These are phyloP conservation scores for Annona squamosa DNA, from an alignment of 164 flowering plant genomes.

Conservation along the genomic window DNA sequence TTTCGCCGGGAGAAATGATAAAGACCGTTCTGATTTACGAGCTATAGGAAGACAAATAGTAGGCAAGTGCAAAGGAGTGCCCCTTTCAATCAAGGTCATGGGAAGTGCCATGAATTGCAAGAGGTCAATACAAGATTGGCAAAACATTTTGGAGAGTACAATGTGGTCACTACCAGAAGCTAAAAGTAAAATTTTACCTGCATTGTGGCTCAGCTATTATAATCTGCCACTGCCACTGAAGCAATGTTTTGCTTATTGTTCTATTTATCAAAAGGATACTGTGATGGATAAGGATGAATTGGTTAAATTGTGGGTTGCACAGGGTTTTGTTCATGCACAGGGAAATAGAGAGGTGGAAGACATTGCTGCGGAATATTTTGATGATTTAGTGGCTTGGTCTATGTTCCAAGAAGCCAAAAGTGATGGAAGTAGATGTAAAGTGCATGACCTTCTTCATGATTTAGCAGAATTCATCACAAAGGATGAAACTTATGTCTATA, in stretches of 20 bases:
- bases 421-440: not conserved
- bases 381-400: conserved; percentile 7
- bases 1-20: not conserved
- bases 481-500: not conserved
- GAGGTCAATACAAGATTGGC: conserved; percentile 2
- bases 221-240: conserved; percentile 3
- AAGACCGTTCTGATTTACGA: not conserved
- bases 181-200: not conserved
- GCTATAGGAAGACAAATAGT: conserved; percentile 1
- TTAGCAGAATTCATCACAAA: not conserved
- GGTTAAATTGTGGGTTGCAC: conserved; percentile 13
- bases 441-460: conserved; percentile 12
- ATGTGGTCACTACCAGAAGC: conserved; percentile 3
- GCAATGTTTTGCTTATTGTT: conserved; percentile 11
- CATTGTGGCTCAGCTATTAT: conserved; percentile 12
- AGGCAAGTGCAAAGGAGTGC: conserved; percentile 9
- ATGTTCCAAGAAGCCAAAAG: not conserved
- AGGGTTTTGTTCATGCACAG: conserved; percentile 1
- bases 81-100: conserved; percentile 6
- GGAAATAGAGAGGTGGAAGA: conserved; percentile 2
- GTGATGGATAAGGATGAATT: not conserved
- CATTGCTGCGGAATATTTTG: conserved; percentile 6
- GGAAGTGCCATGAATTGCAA: conserved; percentile 7
- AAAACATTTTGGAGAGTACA: conserved; percentile 2
- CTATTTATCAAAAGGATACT: conserved; percentile 6